Conservation (phyloP, 2,329 filamentous ascomycete species). For the Epichloe aotearoae region DNA sequence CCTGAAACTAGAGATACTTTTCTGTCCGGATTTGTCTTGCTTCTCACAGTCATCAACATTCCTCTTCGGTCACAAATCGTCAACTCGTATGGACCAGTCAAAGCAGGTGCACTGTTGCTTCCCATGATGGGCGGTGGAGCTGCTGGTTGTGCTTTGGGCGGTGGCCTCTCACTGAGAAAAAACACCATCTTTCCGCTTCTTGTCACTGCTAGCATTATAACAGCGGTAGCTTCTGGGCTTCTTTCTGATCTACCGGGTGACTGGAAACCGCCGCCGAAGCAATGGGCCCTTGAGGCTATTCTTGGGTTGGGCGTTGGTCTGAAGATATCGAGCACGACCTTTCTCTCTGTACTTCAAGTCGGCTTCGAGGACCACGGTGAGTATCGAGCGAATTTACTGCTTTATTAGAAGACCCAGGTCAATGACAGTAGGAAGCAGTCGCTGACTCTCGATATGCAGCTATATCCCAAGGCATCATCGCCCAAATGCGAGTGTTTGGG, state of each 20-base stretch:
- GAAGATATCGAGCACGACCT: conserved; percentile 11
- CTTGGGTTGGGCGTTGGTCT: conserved; percentile 10
- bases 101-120: conserved; percentile 9
- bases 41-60: conserved; percentile 11
- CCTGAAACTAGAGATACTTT: conserved; percentile 7
- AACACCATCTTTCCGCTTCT: conserved; percentile 11
- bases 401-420: not conserved
- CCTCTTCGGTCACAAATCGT: conserved; percentile 12
- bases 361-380: conserved; percentile 11
- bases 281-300: conserved; percentile 10
- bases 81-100: conserved; percentile 11
- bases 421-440: not conserved
- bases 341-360: conserved; percentile 10
- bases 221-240: conserved; percentile 8
- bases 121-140: conserved; percentile 12
- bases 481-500: conserved; percentile 37
- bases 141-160: conserved; percentile 7
- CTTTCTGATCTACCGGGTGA: conserved; percentile 6
- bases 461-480: conserved; percentile 37
- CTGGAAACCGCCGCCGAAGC: conserved; percentile 5
- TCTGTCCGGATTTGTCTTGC: conserved; percentile 11
- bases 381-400: not conserved
- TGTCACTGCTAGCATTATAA: conserved; percentile 8
- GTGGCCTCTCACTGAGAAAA: conserved; percentile 7
- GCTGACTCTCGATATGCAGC: conserved; percentile 19